Evolutionary conservation across 1,139 yeast genomes (phyloP).

Genomic region (Saccharomyces uvarum): DNA sequence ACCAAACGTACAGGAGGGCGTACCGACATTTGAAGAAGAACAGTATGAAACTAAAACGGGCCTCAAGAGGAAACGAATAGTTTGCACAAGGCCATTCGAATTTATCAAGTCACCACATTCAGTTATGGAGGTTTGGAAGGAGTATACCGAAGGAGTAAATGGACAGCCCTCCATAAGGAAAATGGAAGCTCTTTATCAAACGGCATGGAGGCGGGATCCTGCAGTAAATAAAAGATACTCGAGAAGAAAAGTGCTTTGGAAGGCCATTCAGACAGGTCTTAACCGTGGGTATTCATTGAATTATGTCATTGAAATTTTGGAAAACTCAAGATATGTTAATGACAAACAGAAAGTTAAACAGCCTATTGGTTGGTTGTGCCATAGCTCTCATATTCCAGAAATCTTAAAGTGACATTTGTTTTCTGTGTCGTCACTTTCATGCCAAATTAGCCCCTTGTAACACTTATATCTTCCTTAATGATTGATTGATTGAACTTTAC

Average conservation of each 20-base stretch:
- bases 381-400: constrained; percentile 31
- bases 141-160: constrained; percentile 34
- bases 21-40: neutral
- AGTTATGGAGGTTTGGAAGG: constrained; percentile 37
- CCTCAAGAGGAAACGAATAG: constrained; percentile 25
- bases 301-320: constrained; percentile 32
- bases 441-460: neutral
- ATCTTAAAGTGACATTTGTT: constrained; percentile 12
- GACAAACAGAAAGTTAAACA: constrained; percentile 32
- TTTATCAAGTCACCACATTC: constrained; percentile 37
- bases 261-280: constrained; percentile 36
- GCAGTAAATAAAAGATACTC: constrained; percentile 37
- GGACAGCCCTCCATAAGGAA: constrained; percentile 36
- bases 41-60: constrained; percentile 8
- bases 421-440: neutral
- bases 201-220: constrained; percentile 38
- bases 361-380: constrained; percentile 39
- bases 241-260: constrained; percentile 36
- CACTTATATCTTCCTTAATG: neutral
- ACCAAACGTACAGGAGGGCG: neutral
- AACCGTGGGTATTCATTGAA: constrained; percentile 32
- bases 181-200: constrained; percentile 34
- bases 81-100: constrained; percentile 30
- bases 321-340: constrained; percentile 32
- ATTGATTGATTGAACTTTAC: neutral